Conservation (phyloP, 2,329 filamentous ascomycete species). For the Aphanoascus verrucosus region DNA sequence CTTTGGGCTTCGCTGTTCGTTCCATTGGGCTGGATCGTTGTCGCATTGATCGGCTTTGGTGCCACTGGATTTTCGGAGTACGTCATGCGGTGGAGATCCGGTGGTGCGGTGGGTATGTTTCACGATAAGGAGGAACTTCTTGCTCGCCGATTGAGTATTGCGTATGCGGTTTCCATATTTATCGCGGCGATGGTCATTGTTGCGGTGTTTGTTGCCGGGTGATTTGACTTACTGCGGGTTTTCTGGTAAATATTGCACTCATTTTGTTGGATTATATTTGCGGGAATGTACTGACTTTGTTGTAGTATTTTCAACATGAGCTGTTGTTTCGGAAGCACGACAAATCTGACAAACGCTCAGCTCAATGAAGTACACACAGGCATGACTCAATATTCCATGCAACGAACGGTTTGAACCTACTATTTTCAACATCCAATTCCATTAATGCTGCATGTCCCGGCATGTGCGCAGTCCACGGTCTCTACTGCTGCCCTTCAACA, state of each 20-base stretch:
- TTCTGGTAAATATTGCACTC: neutral
- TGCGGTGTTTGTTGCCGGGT: slow-evolving; percentile 5
- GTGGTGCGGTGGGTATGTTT: slow-evolving; percentile 13
- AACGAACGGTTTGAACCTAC: no score
- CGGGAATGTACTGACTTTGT: no score
- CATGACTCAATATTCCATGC: no score
- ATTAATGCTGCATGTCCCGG: no score
- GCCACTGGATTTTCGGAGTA: neutral
- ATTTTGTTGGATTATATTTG: no score
- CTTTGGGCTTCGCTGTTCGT: slow-evolving; percentile 4
- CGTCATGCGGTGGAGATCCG: slow-evolving; percentile 15
- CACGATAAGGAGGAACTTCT: slow-evolving; percentile 15
- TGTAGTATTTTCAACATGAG: no score
- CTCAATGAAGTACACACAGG: no score
- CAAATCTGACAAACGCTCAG: no score
- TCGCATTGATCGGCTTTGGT: slow-evolving; percentile 13
- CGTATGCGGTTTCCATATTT: slow-evolving; percentile 4
- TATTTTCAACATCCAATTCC: no score
- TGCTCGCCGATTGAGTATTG: slow-evolving; percentile 10
- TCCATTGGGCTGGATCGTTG: slow-evolving; percentile 15
- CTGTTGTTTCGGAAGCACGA: no score
- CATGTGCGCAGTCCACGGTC: no score
- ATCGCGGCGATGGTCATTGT: slow-evolving; percentile 11
- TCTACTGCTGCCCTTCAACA: no score
- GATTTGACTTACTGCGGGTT: neutral